Evolutionary conservation across 2,329 filamentous ascomycete genomes (phyloP).

Genomic region (Neofusicoccum cordaticola): DNA sequence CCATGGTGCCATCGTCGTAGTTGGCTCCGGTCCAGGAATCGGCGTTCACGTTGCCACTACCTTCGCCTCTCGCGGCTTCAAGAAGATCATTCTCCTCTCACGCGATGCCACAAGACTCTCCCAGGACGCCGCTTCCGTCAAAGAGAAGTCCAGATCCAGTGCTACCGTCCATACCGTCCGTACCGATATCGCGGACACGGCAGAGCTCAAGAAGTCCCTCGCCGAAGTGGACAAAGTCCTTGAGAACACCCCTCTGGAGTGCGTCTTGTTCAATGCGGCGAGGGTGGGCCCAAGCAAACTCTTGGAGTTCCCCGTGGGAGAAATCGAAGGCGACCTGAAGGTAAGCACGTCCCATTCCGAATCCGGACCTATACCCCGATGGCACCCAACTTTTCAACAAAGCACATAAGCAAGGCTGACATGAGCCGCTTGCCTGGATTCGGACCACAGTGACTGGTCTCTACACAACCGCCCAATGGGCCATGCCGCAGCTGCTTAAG

Average conservation of each 20-base stretch:
- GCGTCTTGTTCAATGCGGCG: constrained; percentile 54
- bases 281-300: constrained; percentile 44
- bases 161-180: constrained; percentile 43
- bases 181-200: constrained; percentile 45
- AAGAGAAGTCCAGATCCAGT: constrained; percentile 22
- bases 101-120: constrained; percentile 43
- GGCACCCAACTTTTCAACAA: too few relatives aligned
- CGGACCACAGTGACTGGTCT: constrained; percentile 49
- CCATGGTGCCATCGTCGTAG: constrained; percentile 35
- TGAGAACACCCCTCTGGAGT: constrained; percentile 36
- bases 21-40: constrained; percentile 52
- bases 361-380: too few relatives aligned
- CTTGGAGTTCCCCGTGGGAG: constrained; percentile 42
- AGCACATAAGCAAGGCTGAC: too few relatives aligned
- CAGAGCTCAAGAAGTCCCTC: constrained; percentile 39
- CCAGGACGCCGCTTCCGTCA: constrained; percentile 32
- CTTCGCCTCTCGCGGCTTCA: constrained; percentile 46
- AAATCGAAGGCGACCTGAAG: constrained; percentile 51
- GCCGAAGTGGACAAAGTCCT: constrained; percentile 43
- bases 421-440: background rate
- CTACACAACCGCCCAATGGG: constrained; percentile 48
- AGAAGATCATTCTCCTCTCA: constrained; percentile 49
- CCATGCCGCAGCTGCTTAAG: constrained; percentile 40
- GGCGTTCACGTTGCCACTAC: constrained; percentile 40
- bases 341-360: constrained; percentile 28